These are phyloP conservation scores for Leccinum variabile DNA, from an alignment of 1,284 basidiomycete genomes.

Conservation along the genomic window DNA sequence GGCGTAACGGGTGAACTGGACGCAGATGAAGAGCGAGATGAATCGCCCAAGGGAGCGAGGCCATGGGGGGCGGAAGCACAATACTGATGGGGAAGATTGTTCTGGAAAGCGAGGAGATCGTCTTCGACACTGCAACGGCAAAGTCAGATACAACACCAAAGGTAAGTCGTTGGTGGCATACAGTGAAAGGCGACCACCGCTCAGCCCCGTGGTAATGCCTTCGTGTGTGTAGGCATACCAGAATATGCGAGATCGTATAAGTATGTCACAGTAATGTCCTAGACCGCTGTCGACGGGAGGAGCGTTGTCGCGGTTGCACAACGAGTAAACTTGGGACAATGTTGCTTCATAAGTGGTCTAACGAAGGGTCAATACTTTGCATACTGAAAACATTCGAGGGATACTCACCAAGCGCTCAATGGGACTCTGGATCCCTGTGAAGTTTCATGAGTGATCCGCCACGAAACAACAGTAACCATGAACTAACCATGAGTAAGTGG, in stretches of 20 bases:
- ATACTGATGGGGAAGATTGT: constrained; percentile 51
- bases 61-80: constrained; percentile 32
- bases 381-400: not conserved
- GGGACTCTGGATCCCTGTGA: constrained; percentile 45
- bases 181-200: constrained; percentile 76
- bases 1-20: constrained; percentile 35
- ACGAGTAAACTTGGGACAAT: constrained; percentile 64
- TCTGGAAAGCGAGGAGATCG: constrained; percentile 53
- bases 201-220: constrained; percentile 73
- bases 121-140: constrained; percentile 26
- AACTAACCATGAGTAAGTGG: constrained; percentile 76
- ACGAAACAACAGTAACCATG: not conserved
- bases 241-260: constrained; percentile 74
- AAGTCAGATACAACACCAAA: constrained; percentile 14
- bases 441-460: constrained; percentile 13
- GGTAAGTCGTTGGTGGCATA: constrained; percentile 39
- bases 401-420: constrained; percentile 51
- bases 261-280: constrained; percentile 57
- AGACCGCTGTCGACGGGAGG: constrained; percentile 50
- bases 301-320: constrained; percentile 57
- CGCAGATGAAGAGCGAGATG: constrained; percentile 28
- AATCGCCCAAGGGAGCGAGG: constrained; percentile 22
- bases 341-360: constrained; percentile 61
- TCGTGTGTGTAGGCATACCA: constrained; percentile 87
- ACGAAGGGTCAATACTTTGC: constrained; percentile 11